These are phyloP conservation scores for Cladosporium cucumerinum DNA, from an alignment of 2,329 filamentous ascomycete genomes.

Conservation along the genomic window DNA sequence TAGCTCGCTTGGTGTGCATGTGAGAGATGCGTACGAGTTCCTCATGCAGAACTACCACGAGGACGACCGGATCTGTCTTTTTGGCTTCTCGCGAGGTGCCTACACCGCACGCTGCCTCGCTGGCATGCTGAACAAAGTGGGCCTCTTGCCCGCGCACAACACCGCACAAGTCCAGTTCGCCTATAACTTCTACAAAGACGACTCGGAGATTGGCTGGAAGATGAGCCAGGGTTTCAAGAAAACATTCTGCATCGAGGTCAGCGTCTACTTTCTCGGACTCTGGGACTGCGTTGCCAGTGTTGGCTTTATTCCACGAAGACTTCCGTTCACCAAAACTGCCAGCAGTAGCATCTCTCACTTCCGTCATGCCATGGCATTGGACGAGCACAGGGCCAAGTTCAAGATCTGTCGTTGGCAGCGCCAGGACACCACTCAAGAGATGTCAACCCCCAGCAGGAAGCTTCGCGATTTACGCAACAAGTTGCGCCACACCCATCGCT, in stretches of 20 bases:
- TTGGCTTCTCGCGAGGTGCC: constrained; percentile 50
- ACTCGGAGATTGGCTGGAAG: constrained; percentile 25
- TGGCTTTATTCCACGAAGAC: constrained; percentile 39
- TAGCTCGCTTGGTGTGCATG: constrained; percentile 38
- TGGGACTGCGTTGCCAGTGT: constrained; percentile 35
- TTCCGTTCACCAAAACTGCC: constrained; percentile 39
- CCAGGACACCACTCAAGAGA: constrained; percentile 5
- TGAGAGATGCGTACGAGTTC: constrained; percentile 44
- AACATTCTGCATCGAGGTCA: constrained; percentile 45
- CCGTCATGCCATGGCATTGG: constrained; percentile 67
- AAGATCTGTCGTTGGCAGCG: constrained; percentile 11
- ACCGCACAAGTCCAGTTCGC: constrained; percentile 41
- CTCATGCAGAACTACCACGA: constrained; percentile 49
- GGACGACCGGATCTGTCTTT: constrained; percentile 47
- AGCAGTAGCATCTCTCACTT: constrained; percentile 43
- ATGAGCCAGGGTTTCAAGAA: constrained; percentile 44
- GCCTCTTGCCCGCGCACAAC: constrained; percentile 36
- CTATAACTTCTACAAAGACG: constrained; percentile 46
- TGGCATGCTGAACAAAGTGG: constrained; percentile 45
- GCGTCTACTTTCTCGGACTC: constrained; percentile 44
- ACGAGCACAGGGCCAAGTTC: constrained; percentile 69
- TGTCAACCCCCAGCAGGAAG: not conserved
- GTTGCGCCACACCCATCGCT: not conserved
- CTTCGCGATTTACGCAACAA: constrained; percentile 10
- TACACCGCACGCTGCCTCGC: constrained; percentile 51